phyloP scores from a whole-genome alignment of 75 land plant species.

The Pseudotsuga menziesii region DNA sequence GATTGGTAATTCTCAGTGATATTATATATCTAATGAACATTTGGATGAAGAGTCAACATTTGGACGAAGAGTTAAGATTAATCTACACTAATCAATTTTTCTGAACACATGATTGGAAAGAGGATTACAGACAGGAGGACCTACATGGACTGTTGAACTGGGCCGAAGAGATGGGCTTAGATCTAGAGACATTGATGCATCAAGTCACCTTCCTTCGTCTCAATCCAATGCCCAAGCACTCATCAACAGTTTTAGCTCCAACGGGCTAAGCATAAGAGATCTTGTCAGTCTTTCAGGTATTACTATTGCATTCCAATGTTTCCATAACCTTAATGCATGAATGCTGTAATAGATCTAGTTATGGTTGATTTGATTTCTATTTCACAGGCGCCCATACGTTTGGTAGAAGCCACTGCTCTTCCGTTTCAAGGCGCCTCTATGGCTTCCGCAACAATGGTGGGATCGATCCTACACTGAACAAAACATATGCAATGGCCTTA shows the following conservation, averaged over 20 bases:
- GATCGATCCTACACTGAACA: constrained; percentile 7
- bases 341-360: not conserved
- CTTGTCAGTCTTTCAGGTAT: constrained; percentile 35
- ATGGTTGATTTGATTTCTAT: constrained; percentile 14
- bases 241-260: not conserved
- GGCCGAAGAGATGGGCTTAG: constrained; percentile 29
- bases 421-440: constrained; percentile 11
- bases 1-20: too few relatives aligned
- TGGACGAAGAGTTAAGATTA: not conserved
- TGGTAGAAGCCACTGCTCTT: constrained; percentile 17
- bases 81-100: not conserved
- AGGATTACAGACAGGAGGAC: constrained; percentile 20
- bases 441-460: not conserved
- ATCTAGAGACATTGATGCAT: constrained; percentile 15
- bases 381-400: constrained; percentile 20
- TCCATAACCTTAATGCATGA: not conserved
- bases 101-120: too few relatives aligned
- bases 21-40: not conserved
- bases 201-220: constrained; percentile 7
- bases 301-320: not conserved
- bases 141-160: constrained; percentile 17
- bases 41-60: not conserved
- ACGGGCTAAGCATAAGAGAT: constrained; percentile 21
- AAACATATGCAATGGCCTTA: constrained; percentile 11
- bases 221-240: constrained; percentile 13